phyloP scores from a whole-genome alignment of 163 green algal genomes.

The Dunaliella salina region DNA sequence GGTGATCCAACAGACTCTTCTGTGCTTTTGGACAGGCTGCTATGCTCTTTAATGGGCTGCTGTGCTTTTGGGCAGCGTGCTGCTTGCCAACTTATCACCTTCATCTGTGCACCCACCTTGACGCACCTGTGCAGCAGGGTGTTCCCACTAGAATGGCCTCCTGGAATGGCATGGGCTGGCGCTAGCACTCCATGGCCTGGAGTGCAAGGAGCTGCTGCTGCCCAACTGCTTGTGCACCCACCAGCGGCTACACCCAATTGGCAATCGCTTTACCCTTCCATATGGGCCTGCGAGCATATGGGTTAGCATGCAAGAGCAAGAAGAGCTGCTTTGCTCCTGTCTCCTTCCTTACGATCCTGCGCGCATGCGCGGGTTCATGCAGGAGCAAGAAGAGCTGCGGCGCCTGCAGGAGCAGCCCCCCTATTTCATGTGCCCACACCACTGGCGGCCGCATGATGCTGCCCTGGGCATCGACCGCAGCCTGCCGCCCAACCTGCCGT shows the following conservation, averaged over 20 bases:
- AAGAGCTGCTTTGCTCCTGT: neutral
- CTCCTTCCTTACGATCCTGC: neutral
- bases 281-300: too few relatives aligned
- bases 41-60: neutral
- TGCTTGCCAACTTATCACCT: too few relatives aligned
- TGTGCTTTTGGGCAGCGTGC: too few relatives aligned
- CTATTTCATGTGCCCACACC: neutral
- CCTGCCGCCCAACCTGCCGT: neutral
- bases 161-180: neutral
- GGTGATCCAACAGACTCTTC: too few relatives aligned
- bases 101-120: neutral
- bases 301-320: too few relatives aligned
- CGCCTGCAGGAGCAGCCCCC: neutral
- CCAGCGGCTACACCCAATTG: too few relatives aligned
- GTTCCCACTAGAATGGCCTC: neutral
- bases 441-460: neutral
- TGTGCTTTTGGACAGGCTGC: neutral
- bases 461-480: neutral
- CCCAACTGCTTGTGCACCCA: too few relatives aligned
- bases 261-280: too few relatives aligned
- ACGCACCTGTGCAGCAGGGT: neutral
- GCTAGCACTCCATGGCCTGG: too few relatives aligned
- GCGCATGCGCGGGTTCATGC: too few relatives aligned
- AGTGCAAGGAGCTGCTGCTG: too few relatives aligned
- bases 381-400: neutral